These are phyloP conservation scores for Entomortierella parvispora DNA, from an alignment of 192 early-diverging fungal species.

Conservation along the genomic window DNA sequence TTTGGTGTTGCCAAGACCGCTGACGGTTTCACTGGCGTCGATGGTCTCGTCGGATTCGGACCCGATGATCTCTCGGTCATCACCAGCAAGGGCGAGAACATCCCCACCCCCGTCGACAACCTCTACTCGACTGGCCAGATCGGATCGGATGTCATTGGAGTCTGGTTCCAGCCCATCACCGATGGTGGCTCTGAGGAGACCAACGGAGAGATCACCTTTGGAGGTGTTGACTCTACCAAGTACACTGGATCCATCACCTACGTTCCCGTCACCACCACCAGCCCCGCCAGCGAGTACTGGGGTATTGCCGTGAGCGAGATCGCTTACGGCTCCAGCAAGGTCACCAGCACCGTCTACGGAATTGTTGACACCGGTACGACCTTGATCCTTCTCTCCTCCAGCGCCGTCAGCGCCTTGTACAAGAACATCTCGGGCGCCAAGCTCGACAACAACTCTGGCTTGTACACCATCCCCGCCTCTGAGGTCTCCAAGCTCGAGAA, in stretches of 20 bases:
- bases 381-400: conserved; percentile 20
- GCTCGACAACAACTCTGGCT: neutral
- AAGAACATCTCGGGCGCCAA: conserved; percentile 4
- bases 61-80: no score
- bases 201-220: conserved; percentile 58
- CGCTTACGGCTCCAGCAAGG: conserved; percentile 6
- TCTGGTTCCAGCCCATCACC: conserved; percentile 62
- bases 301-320: conserved; percentile 22
- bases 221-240: conserved; percentile 55
- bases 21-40: conserved; percentile 61
- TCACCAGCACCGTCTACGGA: neutral
- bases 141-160: conserved; percentile 62
- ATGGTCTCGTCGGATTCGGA: conserved; percentile 72
- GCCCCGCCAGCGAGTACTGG: conserved; percentile 20
- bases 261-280: conserved; percentile 51
- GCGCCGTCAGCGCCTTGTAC: neutral
- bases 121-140: conserved; percentile 54
- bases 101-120: no score
- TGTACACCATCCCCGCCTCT: neutral
- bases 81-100: no score
- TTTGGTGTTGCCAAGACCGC: conserved; percentile 68
- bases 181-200: conserved; percentile 37
- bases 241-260: conserved; percentile 62
- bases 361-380: conserved; percentile 32
- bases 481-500: neutral